phyloP scores from a whole-genome alignment of 371 early-diverging fungal genomes.

The Mucor mucedo region DNA sequence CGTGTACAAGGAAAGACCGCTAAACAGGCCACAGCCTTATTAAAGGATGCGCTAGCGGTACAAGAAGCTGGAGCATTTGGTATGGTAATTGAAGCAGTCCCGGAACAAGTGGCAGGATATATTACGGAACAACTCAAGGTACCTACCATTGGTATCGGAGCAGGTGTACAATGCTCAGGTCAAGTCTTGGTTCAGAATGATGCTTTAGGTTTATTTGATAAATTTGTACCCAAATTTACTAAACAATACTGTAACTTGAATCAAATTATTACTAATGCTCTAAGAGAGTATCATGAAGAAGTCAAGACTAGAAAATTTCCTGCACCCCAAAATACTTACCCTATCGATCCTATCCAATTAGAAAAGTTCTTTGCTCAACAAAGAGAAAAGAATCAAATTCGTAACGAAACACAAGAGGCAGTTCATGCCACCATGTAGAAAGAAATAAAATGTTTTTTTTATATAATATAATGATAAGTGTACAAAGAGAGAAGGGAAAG shows the following conservation, averaged over 20 bases:
- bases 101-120: slow-evolving; percentile 81
- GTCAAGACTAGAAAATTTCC: slow-evolving; percentile 85
- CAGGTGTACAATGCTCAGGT: slow-evolving; percentile 86
- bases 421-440: slow-evolving; percentile 22
- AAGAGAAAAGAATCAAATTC: slow-evolving; percentile 30
- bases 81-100: slow-evolving; percentile 93
- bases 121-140: slow-evolving; percentile 78
- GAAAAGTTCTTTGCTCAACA: slow-evolving; percentile 51
- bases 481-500: neutral
- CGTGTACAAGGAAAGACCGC: slow-evolving; percentile 91
- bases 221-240: slow-evolving; percentile 86
- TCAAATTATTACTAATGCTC: slow-evolving; percentile 68
- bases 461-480: neutral
- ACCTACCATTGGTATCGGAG: slow-evolving; percentile 98
- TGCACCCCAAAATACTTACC: slow-evolving; percentile 74
- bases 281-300: slow-evolving; percentile 75
- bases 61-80: slow-evolving; percentile 93
- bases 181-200: slow-evolving; percentile 94
- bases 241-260: slow-evolving; percentile 86
- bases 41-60: slow-evolving; percentile 88
- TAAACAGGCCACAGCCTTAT: slow-evolving; percentile 69
- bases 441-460: slow-evolving; percentile 1
- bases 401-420: slow-evolving; percentile 11
- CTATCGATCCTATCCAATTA: slow-evolving; percentile 65
- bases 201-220: slow-evolving; percentile 86